Base-by-base conservation (phyloP, 768 basidiomycete genomes). In the Calocybe cyanea region DNA sequence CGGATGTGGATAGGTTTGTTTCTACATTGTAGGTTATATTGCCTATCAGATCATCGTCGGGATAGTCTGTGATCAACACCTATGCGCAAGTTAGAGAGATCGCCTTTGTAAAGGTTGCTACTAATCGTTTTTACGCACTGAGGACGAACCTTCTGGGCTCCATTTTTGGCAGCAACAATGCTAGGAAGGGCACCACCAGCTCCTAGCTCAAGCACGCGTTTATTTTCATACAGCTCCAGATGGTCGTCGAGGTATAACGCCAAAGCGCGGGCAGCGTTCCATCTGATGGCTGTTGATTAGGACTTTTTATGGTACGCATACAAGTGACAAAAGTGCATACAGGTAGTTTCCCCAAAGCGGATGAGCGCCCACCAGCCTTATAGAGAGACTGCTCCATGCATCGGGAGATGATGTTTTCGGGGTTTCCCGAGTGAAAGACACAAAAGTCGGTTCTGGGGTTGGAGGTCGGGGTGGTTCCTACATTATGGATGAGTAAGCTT, bases 31-130 rank as follows among this genome's bases (percentile, higher is more conserved):
- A 61, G 4, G 63, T 57, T 23, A 98, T 72, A 60, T 97, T 97
- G 2, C 84, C 71, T 19, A 97, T 62, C 21, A 97, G 75, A 9
- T 71, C 61, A 1, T 69, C 56, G 51, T 97, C 95, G 0, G 95
- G 95, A 61, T 97, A 98, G 63, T 99, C 96, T 0, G 96, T 96
- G 38, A 93, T 65, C 2, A 96, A 78, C 2, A 85, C 82, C 88
- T 91, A 54, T 10, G 20, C 34, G 34, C n/a, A 28, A 18, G 24
- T 38, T 20, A 15, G 17, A 9, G n/a, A 31, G 5, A 28, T 6
- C 25, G 25, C 25, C 11, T 28, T 28, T 6, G 6, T 5, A 28
- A 35, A 35, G 13, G 34, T 35, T n/a, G 13, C 14, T 28, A 6
- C 9, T 32, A 8, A 32, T 17, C 33, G 9, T 4, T 41, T 11